Evolutionary conservation across 2,329 filamentous ascomycete species (phyloP).

Genomic region (Cladophialophora bantiana): DNA sequence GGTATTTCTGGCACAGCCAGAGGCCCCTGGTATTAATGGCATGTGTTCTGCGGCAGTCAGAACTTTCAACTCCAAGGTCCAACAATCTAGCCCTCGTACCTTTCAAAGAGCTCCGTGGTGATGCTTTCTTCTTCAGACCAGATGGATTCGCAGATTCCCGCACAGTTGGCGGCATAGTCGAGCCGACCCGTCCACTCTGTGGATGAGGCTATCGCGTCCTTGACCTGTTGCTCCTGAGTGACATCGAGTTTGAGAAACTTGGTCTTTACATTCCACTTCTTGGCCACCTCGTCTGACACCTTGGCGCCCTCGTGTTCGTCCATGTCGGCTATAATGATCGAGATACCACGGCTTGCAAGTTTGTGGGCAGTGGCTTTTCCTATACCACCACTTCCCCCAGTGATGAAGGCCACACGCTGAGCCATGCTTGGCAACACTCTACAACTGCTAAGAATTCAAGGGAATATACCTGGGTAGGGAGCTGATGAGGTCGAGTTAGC

Average conservation of each 20-base stretch:
- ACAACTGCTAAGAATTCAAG: neutral
- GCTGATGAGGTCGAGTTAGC: neutral
- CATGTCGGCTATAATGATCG: conserved; percentile 30
- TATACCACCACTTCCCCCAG: conserved; percentile 33
- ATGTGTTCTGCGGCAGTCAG: conserved; percentile 18
- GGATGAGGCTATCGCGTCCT: conserved; percentile 24
- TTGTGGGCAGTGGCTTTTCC: conserved; percentile 32
- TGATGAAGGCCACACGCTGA: conserved; percentile 31
- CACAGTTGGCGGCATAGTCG: conserved; percentile 37
- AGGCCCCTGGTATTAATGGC: conserved; percentile 34
- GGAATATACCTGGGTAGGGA: neutral
- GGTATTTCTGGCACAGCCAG: conserved; percentile 34
- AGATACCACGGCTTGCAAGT: conserved; percentile 31
- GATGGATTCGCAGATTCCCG: conserved; percentile 33
- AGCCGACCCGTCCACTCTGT: conserved; percentile 31
- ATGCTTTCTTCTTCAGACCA: conserved; percentile 34
- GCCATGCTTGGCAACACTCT: conserved; percentile 17
- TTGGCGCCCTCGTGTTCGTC: conserved; percentile 23
- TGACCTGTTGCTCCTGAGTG: conserved; percentile 34
- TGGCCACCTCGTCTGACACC: conserved; percentile 27
- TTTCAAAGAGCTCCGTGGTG: conserved; percentile 32
- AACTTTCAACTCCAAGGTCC: neutral
- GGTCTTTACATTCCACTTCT: conserved; percentile 29
- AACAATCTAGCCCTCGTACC: conserved; percentile 12
- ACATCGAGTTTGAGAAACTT: conserved; percentile 36